These are phyloP conservation scores for Pseudogymnoascus sp. DNA, from an alignment of 2,329 filamentous ascomycete genomes.

Conservation along the genomic window DNA sequence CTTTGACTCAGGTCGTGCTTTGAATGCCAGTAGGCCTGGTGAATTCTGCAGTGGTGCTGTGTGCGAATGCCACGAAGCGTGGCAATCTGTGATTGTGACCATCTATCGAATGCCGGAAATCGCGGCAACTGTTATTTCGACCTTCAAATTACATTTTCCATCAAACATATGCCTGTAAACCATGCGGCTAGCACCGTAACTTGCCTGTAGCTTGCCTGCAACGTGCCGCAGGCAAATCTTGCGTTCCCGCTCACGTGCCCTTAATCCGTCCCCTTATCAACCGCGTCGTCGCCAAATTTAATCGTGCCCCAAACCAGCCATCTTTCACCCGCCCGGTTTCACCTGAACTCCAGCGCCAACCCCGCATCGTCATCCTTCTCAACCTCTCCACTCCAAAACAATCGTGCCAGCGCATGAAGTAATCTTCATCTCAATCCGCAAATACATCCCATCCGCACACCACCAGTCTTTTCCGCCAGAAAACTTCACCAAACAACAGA, in stretches of 20 bases:
- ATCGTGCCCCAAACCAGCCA: neutral
- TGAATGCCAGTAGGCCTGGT: neutral
- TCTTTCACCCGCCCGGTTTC: neutral
- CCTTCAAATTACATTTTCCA: neutral
- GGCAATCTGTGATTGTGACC: too few species aligned
- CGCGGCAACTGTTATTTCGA: neutral
- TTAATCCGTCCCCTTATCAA: neutral
- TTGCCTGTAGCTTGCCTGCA: neutral
- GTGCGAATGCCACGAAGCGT: too few species aligned
- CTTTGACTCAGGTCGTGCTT: slow-evolving; percentile 2
- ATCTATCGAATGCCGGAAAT: neutral
- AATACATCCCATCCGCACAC: neutral
- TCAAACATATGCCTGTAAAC: neutral
- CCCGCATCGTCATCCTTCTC: neutral
- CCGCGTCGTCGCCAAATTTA: neutral
- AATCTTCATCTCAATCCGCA: neutral
- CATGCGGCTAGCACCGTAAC: neutral
- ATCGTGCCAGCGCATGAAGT: neutral
- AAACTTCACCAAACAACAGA: neutral
- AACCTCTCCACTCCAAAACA: slow-evolving; percentile 3
- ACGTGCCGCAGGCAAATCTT: neutral
- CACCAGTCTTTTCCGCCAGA: neutral
- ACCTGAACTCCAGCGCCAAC: slow-evolving; percentile 2
- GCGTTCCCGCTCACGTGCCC: slow-evolving; percentile 5
- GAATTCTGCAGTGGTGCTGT: too few species aligned